Percentiles rank a stretch among this genome's conserved stretches.
phyloP scores from a whole-genome alignment of 2,329 filamentous ascomycete genomes.

The Lizonia empirigonia region DNA sequence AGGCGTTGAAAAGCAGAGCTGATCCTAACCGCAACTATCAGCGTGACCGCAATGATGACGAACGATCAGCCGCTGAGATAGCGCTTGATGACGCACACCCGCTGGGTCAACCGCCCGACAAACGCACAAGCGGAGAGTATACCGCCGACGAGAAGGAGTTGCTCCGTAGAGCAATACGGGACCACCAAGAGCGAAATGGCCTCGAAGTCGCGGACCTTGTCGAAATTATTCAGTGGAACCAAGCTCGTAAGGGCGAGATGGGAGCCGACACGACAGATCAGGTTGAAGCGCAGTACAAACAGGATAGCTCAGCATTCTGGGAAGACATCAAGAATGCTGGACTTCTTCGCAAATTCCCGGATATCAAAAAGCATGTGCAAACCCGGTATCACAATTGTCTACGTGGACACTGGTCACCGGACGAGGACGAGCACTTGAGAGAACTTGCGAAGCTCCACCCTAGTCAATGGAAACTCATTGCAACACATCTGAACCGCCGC shows the following conservation, averaged over 20 bases:
- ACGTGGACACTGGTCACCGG: slow-evolving; percentile 65
- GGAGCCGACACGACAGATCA: neutral
- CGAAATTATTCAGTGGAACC: slow-evolving; percentile 24
- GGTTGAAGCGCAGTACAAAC: slow-evolving; percentile 9
- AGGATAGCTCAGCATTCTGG: slow-evolving; percentile 36
- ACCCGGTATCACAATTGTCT: slow-evolving; percentile 70
- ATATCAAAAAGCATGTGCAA: slow-evolving; percentile 56
- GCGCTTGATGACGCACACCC: slow-evolving; percentile 18
- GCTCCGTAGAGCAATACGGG: slow-evolving; percentile 28
- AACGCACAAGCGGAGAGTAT: slow-evolving; percentile 24
- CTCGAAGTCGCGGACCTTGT: slow-evolving; percentile 26
- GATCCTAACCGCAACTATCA: slow-evolving; percentile 9
- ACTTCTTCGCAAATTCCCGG: slow-evolving; percentile 39
- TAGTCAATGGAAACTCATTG: slow-evolving; percentile 67
- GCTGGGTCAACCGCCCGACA: slow-evolving; percentile 22
- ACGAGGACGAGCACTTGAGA: slow-evolving; percentile 63
- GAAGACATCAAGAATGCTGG: slow-evolving; percentile 39
- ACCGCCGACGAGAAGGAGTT: slow-evolving; percentile 31
- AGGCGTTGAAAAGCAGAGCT: neutral
- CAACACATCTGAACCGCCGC: slow-evolving; percentile 63
- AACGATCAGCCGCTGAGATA: slow-evolving; percentile 21
- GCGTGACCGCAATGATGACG: slow-evolving; percentile 1
- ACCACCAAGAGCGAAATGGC: slow-evolving; percentile 26
- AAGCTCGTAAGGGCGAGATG: neutral
- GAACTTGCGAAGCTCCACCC: slow-evolving; percentile 56